Percentiles rank a stretch among this genome's conserved stretches.
phyloP scores from a whole-genome alignment of 164 flowering plant species.

The Stephania japonica region DNA sequence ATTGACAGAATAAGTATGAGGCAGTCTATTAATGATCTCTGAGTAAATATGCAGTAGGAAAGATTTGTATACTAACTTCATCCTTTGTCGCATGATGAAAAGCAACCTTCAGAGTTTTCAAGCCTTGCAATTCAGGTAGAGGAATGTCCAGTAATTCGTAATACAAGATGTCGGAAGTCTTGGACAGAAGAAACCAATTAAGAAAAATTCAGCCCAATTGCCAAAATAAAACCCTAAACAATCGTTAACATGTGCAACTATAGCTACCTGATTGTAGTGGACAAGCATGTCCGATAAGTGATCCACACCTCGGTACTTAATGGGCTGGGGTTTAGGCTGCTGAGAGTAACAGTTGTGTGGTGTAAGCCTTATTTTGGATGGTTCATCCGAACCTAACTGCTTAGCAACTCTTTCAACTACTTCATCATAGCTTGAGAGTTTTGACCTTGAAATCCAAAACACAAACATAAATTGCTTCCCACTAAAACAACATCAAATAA shows the following conservation, averaged over 20 bases:
- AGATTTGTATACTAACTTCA: conserved; percentile 43
- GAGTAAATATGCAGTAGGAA: background rate
- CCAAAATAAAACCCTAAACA: background rate
- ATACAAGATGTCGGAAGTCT: conserved; percentile 81
- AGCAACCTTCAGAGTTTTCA: conserved; percentile 85
- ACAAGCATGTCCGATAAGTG: conserved; percentile 84
- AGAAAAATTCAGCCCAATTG: background rate
- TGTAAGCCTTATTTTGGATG: conserved; percentile 87
- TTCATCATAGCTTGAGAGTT: conserved; percentile 74
- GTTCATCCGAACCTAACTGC: conserved; percentile 76
- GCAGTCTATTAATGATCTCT: background rate
- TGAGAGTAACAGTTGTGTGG: conserved; percentile 93
- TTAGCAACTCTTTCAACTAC: conserved; percentile 87
- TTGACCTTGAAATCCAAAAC: conserved; percentile 51
- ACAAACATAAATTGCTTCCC: background rate
- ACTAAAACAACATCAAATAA: background rate
- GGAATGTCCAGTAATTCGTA: conserved; percentile 96
- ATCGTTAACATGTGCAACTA: background rate
- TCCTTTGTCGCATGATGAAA: conserved; percentile 81
- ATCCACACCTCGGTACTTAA: conserved; percentile 82
- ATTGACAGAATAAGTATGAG: background rate
- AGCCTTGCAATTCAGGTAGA: conserved; percentile 83
- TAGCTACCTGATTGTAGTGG: conserved; percentile 81
- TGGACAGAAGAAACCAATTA: conserved; percentile 26
- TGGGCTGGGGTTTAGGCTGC: conserved; percentile 93